Evolutionary conservation across 306 rosid species (phyloP).

Genomic region (Begonia loranthoides): DNA sequence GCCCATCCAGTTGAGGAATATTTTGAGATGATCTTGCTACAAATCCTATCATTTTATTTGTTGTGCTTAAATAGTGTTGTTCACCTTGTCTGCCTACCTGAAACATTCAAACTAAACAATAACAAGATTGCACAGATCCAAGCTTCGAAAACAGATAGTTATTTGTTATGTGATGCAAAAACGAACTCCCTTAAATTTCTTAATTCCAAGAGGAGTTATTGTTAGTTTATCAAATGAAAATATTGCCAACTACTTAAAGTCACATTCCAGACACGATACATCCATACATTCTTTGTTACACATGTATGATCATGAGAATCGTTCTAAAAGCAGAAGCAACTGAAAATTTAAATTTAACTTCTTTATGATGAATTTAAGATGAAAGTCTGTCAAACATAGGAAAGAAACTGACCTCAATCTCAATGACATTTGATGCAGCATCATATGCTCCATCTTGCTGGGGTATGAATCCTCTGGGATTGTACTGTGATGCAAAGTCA

Average conservation of each 20-base stretch:
- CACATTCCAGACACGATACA: no score
- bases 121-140: slow-evolving; percentile 7
- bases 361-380: no score
- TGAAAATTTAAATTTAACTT: no score
- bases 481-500: slow-evolving; percentile 66
- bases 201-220: no score
- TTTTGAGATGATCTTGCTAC: slow-evolving; percentile 31
- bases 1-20: slow-evolving; percentile 97
- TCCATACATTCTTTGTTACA: no score
- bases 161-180: neutral
- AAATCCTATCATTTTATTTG: slow-evolving; percentile 28
- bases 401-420: slow-evolving; percentile 49
- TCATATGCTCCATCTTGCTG: slow-evolving; percentile 99
- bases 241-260: no score
- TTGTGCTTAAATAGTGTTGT: slow-evolving; percentile 8
- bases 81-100: slow-evolving; percentile 51
- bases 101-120: slow-evolving; percentile 12
- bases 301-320: no score
- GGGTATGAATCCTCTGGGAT: slow-evolving; percentile 65
- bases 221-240: no score
- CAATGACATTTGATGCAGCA: slow-evolving; percentile 35
- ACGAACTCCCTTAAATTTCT: no score
- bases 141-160: neutral
- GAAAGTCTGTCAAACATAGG: no score
- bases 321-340: no score